Evolutionary conservation across 2,329 filamentous ascomycete genomes (phyloP).

Genomic region (Ciborinia camelliae): DNA sequence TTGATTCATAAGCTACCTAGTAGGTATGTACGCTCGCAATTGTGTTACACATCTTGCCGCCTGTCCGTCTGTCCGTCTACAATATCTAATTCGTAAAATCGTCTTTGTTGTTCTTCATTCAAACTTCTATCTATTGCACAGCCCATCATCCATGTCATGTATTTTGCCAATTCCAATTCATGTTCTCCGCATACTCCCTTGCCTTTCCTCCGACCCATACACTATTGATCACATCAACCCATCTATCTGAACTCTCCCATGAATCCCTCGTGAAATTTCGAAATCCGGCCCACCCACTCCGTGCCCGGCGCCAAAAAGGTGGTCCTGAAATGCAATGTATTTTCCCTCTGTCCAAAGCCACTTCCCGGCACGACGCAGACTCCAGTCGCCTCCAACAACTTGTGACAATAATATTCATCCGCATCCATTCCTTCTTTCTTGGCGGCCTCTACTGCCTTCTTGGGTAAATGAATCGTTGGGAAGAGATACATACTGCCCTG

Average conservation of each 20-base stretch:
- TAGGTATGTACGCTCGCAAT: no score
- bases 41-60: no score
- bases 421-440: conserved; percentile 66
- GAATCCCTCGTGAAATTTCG: conserved; percentile 88
- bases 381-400: conserved; percentile 86
- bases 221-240: background rate
- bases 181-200: background rate
- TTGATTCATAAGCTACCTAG: no score
- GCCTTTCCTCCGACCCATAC: background rate
- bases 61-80: no score
- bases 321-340: conserved; percentile 89
- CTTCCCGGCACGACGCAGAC: conserved; percentile 90
- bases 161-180: background rate
- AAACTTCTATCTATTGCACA: no score
- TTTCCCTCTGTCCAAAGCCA: conserved; percentile 91
- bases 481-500: conserved; percentile 92
- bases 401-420: conserved; percentile 93
- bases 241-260: conserved; percentile 68
- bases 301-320: conserved; percentile 96
- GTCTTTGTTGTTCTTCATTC: background rate
- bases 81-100: background rate
- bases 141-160: no score
- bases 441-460: conserved; percentile 74
- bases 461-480: conserved; percentile 80
- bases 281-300: conserved; percentile 84